These are phyloP conservation scores for Thermomucor indicae-seudaticae DNA, from an alignment of 371 early-diverging fungal species.

Conservation along the genomic window DNA sequence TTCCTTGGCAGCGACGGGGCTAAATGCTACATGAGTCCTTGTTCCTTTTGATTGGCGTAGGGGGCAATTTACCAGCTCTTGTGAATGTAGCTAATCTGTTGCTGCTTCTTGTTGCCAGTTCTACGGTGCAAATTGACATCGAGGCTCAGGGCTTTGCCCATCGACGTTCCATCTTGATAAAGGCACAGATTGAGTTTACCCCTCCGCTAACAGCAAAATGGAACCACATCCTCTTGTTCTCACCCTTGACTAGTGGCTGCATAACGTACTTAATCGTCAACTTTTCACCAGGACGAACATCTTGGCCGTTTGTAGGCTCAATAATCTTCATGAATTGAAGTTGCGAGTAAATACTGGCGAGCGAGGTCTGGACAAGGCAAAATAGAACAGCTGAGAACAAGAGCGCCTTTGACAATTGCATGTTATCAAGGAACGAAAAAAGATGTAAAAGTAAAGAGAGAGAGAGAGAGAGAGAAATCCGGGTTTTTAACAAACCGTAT, in stretches of 20 bases:
- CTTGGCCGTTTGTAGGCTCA: conserved; percentile 34
- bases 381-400: conserved; percentile 9
- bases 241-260: conserved; percentile 44
- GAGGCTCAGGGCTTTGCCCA: conserved; percentile 33
- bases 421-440: conserved; percentile 6
- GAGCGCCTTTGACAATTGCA: conserved; percentile 12
- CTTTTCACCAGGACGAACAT: conserved; percentile 31
- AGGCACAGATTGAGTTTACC: background rate
- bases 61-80: conserved; percentile 25
- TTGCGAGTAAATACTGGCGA: conserved; percentile 38
- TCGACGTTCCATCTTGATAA: conserved; percentile 22
- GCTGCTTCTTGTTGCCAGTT: conserved; percentile 36
- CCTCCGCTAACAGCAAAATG: background rate
- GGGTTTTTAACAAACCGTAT: background rate
- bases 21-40: conserved; percentile 1
- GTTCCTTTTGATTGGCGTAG: too few relatives aligned
- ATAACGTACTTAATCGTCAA: conserved; percentile 38
- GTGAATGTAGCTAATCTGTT: conserved; percentile 26
- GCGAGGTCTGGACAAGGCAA: conserved; percentile 20
- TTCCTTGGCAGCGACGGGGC: conserved; percentile 31
- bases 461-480: conserved; percentile 1
- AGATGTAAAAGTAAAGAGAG: background rate
- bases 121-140: conserved; percentile 39
- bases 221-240: conserved; percentile 1
- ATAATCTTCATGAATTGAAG: conserved; percentile 45